These are phyloP conservation scores for Quercus tomentella DNA, from an alignment of 331 rosid species.

Conservation along the genomic window DNA sequence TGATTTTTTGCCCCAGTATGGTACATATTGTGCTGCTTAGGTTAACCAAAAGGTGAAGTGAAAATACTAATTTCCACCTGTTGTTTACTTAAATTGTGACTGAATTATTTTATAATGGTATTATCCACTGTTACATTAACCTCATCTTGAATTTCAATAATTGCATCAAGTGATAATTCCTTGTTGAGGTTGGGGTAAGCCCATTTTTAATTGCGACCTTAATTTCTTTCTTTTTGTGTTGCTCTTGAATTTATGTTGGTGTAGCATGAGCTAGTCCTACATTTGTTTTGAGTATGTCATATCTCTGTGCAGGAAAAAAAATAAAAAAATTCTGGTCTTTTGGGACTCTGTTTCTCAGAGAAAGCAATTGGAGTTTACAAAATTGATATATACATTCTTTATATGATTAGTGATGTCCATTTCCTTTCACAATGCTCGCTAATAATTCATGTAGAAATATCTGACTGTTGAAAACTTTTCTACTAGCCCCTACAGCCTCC, in stretches of 20 bases:
- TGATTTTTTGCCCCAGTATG: slow-evolving; percentile 2
- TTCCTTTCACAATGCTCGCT: slow-evolving; percentile 20
- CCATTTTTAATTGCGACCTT: neutral
- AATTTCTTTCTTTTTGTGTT: neutral
- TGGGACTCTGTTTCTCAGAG: slow-evolving; percentile 16
- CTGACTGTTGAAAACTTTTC: slow-evolving; percentile 22
- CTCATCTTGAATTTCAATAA: neutral
- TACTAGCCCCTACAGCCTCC: slow-evolving; percentile 15
- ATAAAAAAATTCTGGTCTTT: neutral
- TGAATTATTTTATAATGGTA: neutral
- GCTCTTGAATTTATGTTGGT: slow-evolving; percentile 1
- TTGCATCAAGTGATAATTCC: neutral
- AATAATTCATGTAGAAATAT: slow-evolving; percentile 17
- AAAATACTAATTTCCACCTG: neutral
- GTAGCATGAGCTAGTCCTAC: neutral
- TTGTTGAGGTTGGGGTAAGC: neutral
- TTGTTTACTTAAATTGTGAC: neutral
- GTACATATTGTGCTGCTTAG: neutral
- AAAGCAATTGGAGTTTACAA: slow-evolving; percentile 22
- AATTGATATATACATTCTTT: slow-evolving; percentile 41
- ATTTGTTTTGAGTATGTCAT: neutral
- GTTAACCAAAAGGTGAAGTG: neutral
- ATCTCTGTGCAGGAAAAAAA: neutral
- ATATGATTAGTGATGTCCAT: slow-evolving; percentile 19
- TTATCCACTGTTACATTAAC: neutral